Base-by-base conservation (phyloP, 495 filamentous ascomycete species). In the Xylaria palmicola region DNA sequence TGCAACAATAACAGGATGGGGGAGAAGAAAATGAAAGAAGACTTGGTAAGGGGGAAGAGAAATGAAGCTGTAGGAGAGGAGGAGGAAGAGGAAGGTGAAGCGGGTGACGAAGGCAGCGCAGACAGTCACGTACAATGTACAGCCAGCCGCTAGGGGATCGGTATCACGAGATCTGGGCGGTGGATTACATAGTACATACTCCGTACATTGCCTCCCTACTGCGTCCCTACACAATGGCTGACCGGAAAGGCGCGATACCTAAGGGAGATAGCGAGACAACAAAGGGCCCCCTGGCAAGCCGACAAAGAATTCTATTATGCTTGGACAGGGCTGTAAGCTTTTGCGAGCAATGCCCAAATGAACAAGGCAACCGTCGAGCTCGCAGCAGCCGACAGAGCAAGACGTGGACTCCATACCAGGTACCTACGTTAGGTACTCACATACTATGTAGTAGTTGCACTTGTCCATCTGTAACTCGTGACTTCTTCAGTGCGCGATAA, bases 401-500 rank as follows among this genome's bases (percentile, higher is more conserved):
- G 41, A 44, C 27, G 45, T 29, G 45, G 29, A 50, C 48, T n/a
- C n/a, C n/a, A n/a, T n/a, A n/a, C n/a, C n/a, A n/a, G n/a, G n/a
- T n/a, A n/a, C n/a, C n/a, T n/a, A n/a, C n/a, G n/a, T n/a, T n/a
- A n/a, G n/a, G n/a, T n/a, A n/a, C n/a, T n/a, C n/a, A n/a, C n/a
- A n/a, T n/a, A n/a, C n/a, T n/a, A n/a, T n/a, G n/a, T n/a, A 19
- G 41, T 20, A 5, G 41, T 34, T 44, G 41, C 41, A 65, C 60
- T 62, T 48, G 61, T 65, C 65, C n/a, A 13, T 40, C 51, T 17
- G 34, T 34, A 29, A 70, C 68, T 54, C 65, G 68, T 68, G 68
- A 70, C 68, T 68, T 68, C 61, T 66, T 60, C 34, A 62, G 68
- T n/a, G n/a, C 65, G 65, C 68, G 68, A 70, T 70, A 68, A 66